These are phyloP conservation scores for Lanmaoa pseudosensibilis DNA, from an alignment of 768 basidiomycete genomes.

Conservation along the genomic window DNA sequence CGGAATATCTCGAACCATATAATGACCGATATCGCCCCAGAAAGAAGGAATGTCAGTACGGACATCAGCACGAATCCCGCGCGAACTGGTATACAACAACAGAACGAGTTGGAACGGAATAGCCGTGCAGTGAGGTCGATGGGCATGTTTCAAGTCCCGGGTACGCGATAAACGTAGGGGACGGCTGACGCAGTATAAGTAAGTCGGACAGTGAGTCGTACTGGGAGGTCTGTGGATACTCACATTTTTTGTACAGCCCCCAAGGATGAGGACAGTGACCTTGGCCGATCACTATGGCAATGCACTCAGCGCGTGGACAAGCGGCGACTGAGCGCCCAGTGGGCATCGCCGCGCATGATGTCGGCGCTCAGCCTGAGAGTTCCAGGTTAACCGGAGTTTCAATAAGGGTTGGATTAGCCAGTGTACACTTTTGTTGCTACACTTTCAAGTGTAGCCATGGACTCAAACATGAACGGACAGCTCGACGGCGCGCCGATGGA, in stretches of 20 bases:
- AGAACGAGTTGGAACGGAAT: conserved; percentile 54
- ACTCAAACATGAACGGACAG: conserved; percentile 21
- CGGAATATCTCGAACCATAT: conserved; percentile 65
- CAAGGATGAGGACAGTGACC: neutral
- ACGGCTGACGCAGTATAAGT: neutral
- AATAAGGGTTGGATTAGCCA: conserved; percentile 5
- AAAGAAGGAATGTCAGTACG: conserved; percentile 51
- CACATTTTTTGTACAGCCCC: conserved; percentile 6
- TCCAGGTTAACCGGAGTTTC: conserved; percentile 18
- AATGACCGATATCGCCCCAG: conserved; percentile 51
- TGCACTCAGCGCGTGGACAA: neutral
- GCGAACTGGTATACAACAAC: conserved; percentile 64
- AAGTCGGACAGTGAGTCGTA: neutral
- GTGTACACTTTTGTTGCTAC: conserved; percentile 4
- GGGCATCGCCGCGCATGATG: neutral
- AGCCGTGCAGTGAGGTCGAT: conserved; percentile 46
- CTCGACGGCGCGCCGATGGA: conserved; percentile 27
- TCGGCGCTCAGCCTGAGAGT: conserved; percentile 7
- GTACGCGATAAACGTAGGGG: neutral
- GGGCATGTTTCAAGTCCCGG: conserved; percentile 32
- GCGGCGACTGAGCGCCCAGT: neutral
- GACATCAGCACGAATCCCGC: conserved; percentile 59
- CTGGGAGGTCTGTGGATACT: neutral
- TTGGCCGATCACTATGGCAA: conserved; percentile 14
- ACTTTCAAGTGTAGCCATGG: conserved; percentile 1